Conservation (phyloP, 164 flowering plant species). For the Magnolia officinalis region DNA sequence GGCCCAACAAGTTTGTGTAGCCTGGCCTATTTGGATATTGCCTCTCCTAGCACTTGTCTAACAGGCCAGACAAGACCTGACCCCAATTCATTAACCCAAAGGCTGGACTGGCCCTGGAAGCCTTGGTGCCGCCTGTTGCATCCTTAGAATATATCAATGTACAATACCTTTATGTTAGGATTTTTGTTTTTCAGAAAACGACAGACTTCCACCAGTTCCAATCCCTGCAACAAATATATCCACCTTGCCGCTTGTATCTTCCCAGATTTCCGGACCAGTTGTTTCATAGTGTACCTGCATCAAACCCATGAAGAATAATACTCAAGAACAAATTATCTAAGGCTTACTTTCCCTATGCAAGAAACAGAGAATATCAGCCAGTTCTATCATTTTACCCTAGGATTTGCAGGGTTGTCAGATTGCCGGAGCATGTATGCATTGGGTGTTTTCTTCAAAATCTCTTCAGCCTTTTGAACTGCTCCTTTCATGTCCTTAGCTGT, state of each 20-base stretch:
- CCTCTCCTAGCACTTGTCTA: not conserved
- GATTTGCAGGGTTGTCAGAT: slow-evolving; percentile 88
- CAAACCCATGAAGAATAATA: slow-evolving; percentile 14
- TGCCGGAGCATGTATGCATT: slow-evolving; percentile 87
- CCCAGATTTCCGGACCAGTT: slow-evolving; percentile 99
- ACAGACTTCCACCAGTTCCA: slow-evolving; percentile 95
- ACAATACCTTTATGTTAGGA: slow-evolving; percentile 62
- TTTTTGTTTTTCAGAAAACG: slow-evolving; percentile 70
- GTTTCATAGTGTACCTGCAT: slow-evolving; percentile 89
- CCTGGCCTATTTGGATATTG: not conserved
- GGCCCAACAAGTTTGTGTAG: not conserved
- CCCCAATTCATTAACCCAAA: not conserved
- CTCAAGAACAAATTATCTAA: not conserved
- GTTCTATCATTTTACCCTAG: slow-evolving; percentile 43
- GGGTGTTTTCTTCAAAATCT: slow-evolving; percentile 66
- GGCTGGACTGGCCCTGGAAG: not conserved
- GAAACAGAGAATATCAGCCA: slow-evolving; percentile 49
- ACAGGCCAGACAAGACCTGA: not conserved
- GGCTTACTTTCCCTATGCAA: slow-evolving; percentile 57
- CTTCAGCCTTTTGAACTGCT: slow-evolving; percentile 81
- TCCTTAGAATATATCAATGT: slow-evolving; percentile 6
- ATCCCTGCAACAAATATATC: slow-evolving; percentile 91
- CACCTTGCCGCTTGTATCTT: slow-evolving; percentile 90
- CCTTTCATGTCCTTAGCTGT: slow-evolving; percentile 84
- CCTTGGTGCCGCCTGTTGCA: not conserved